A percentile compares a stretch with the other conserved stretches of the same genome.
phyloP scores from a whole-genome alignment of 1,284 basidiomycete species.

The Phenoliferia sp. region DNA sequence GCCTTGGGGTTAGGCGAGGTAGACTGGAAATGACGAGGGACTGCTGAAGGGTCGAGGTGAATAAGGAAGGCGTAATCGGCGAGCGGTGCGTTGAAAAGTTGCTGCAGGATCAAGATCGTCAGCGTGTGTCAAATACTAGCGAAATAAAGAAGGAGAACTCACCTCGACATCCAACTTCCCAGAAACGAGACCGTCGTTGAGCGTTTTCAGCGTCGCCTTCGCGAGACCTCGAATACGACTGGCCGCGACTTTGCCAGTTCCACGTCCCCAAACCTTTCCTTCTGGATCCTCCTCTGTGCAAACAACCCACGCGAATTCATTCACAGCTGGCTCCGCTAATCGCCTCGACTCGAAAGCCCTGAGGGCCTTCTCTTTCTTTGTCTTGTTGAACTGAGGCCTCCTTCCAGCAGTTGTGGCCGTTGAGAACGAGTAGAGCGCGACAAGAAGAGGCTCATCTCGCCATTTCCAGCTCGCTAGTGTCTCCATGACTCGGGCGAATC shows the following conservation, averaged over 20 bases:
- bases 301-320: constrained; percentile 68
- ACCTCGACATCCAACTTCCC: constrained; percentile 55
- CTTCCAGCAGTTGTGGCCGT: constrained; percentile 38
- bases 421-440: constrained; percentile 47
- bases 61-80: constrained; percentile 83
- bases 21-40: constrained; percentile 63
- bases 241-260: constrained; percentile 64
- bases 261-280: constrained; percentile 71
- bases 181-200: constrained; percentile 39
- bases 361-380: constrained; percentile 55
- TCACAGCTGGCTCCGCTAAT: constrained; percentile 45
- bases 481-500: constrained; percentile 71
- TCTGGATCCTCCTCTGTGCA: constrained; percentile 71
- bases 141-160: constrained; percentile 17
- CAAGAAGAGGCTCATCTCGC: constrained; percentile 49
- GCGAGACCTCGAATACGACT: constrained; percentile 66
- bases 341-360: constrained; percentile 46
- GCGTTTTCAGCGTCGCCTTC: constrained; percentile 56
- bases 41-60: constrained; percentile 58
- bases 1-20: constrained; percentile 44
- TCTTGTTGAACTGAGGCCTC: constrained; percentile 42
- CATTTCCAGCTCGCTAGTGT: constrained; percentile 81
- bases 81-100: constrained; percentile 75
- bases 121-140: not conserved
- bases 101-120: constrained; percentile 45